Percentiles rank a stretch among this genome's conserved stretches.
Evolutionary conservation across 495 filamentous ascomycete genomes (phyloP).

Genomic region (Mycothermus thermophilus): DNA sequence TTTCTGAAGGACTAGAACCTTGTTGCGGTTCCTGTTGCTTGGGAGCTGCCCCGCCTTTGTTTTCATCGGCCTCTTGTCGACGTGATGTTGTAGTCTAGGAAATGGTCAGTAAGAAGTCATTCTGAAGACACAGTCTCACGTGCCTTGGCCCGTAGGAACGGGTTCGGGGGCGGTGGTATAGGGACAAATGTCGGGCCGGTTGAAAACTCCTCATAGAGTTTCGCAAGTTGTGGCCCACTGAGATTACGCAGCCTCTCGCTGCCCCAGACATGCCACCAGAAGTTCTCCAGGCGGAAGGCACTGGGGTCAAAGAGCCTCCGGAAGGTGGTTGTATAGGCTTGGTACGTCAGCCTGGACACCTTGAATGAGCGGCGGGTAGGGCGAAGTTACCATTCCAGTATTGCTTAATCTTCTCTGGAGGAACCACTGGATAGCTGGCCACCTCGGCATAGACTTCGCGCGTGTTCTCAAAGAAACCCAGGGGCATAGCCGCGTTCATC

Average conservation of each 20-base stretch:
- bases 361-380: neutral
- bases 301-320: slow-evolving; percentile 37
- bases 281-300: slow-evolving; percentile 39
- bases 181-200: slow-evolving; percentile 36
- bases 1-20: neutral
- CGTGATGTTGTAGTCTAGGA: slow-evolving; percentile 1
- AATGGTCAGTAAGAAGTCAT: slow-evolving; percentile 6
- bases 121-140: slow-evolving; percentile 19
- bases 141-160: slow-evolving; percentile 27
- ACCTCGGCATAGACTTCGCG: slow-evolving; percentile 30
- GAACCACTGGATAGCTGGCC: slow-evolving; percentile 33
- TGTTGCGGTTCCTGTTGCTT: slow-evolving; percentile 4
- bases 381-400: slow-evolving; percentile 35
- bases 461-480: slow-evolving; percentile 35
- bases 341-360: slow-evolving; percentile 4
- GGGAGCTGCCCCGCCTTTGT: neutral
- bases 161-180: slow-evolving; percentile 20
- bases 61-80: neutral
- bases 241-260: slow-evolving; percentile 30
- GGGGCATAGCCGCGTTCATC: slow-evolving; percentile 9
- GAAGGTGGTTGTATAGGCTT: slow-evolving; percentile 40
- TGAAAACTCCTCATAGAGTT: slow-evolving; percentile 36
- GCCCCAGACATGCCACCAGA: slow-evolving; percentile 45
- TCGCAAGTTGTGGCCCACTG: slow-evolving; percentile 31
- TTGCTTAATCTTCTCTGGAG: slow-evolving; percentile 33